These are phyloP conservation scores for Candida fluviatilis DNA, from an alignment of 805 yeast genomes.

Conservation along the genomic window DNA sequence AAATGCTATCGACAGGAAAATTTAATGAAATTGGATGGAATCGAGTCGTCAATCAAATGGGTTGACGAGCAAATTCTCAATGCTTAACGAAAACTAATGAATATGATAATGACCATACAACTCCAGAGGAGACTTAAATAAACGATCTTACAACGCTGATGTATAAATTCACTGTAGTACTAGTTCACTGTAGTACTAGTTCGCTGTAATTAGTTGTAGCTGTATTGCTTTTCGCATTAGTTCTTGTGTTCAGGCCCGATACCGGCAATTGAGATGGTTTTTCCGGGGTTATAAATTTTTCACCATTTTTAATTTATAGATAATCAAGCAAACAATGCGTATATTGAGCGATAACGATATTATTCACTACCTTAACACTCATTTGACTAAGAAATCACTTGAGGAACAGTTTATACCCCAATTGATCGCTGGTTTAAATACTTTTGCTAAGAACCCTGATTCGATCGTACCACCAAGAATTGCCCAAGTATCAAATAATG, in stretches of 20 bases:
- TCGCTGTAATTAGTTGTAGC: too few relatives aligned
- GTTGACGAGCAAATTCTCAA: background rate
- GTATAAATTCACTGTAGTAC: too few relatives aligned
- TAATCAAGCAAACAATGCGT: constrained; percentile 16
- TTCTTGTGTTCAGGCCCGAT: too few relatives aligned
- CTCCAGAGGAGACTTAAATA: too few relatives aligned
- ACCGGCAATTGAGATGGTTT: too few relatives aligned
- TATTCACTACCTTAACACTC: constrained; percentile 20
- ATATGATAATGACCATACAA: background rate
- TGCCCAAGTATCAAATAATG: constrained; percentile 35
- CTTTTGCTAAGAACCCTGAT: constrained; percentile 40
- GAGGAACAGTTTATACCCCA: constrained; percentile 29
- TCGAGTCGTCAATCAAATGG: constrained; percentile 3
- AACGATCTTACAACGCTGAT: too few relatives aligned
- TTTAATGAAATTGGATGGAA: constrained; percentile 7
- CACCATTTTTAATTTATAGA: too few relatives aligned
- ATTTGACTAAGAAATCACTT: constrained; percentile 22
- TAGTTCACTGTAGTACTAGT: too few relatives aligned
- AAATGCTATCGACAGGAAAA: constrained; percentile 7
- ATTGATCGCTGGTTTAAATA: constrained; percentile 33
- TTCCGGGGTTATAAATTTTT: too few relatives aligned
- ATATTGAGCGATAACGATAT: constrained; percentile 28
- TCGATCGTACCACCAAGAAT: constrained; percentile 51
- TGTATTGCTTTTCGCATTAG: too few relatives aligned
- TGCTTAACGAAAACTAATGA: background rate